Percentiles rank a stretch among this genome's conserved stretches.
These are phyloP conservation scores for Delphinella strobiligena DNA, from an alignment of 2,329 filamentous ascomycete genomes.

Conservation along the genomic window DNA sequence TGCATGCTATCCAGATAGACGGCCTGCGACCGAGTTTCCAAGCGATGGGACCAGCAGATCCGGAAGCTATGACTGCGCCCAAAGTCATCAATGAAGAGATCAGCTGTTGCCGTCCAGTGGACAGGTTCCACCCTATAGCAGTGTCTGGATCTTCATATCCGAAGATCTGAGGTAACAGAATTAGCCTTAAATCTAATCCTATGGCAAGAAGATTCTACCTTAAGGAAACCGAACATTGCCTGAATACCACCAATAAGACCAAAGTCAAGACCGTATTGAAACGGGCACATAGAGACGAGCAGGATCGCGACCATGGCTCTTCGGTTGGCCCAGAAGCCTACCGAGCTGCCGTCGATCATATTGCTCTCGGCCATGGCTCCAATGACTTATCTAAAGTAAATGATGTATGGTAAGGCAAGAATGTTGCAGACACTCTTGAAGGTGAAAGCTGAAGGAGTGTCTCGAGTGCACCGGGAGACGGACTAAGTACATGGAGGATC, in stretches of 20 bases:
- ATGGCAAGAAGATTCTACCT: conserved; percentile 21
- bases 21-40: conserved; percentile 31
- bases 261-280: conserved; percentile 42
- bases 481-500: no score
- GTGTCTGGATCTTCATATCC: conserved; percentile 18
- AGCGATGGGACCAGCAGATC: conserved; percentile 26
- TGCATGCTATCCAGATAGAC: conserved; percentile 36
- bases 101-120: conserved; percentile 29
- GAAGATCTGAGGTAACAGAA: conserved; percentile 15
- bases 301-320: conserved; percentile 37
- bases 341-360: not conserved
- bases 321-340: conserved; percentile 23
- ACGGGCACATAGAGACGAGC: conserved; percentile 37
- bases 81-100: conserved; percentile 35
- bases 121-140: conserved; percentile 22
- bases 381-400: not conserved
- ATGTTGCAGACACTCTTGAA: no score
- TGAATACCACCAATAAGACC: conserved; percentile 40
- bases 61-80: conserved; percentile 33
- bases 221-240: conserved; percentile 39
- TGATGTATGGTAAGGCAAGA: no score
- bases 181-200: not conserved
- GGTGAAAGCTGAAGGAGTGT: no score
- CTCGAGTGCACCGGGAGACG: no score
- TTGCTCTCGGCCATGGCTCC: not conserved